Base-by-base conservation (phyloP, 1,139 yeast species). In the Yamadazyma atmosphaerica region DNA sequence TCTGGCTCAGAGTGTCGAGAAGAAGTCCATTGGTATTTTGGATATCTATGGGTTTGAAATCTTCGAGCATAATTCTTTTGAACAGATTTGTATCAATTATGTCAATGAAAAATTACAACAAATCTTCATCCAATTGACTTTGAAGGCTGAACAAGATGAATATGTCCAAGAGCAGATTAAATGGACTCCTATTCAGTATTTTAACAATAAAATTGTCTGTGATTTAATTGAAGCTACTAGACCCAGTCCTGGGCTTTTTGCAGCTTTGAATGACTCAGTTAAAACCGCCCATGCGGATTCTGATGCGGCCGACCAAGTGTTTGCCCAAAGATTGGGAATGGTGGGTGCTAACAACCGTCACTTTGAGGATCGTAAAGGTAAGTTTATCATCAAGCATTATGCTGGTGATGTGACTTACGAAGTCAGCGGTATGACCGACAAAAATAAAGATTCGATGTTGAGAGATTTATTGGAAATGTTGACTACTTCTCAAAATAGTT, bases 281-380 rank as follows among this genome's bases (percentile, higher is more conserved):
- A 97, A 97, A 35, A 94, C 98, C 13, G 98, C 98, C 0, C 98
- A 94, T 61, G 99, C 99, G 2, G 98, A 94, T 59, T 86, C 97
- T 1, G 78, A 73, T 41, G 98, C 98, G 10, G 98, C 98, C 0
- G 99, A 94, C 62, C 96, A 89, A 65, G 88, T 95, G 2, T 94
- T 94, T 63, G 86, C 94, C 25, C 96, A 89, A 71, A 78, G 98
- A 64, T 74, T 92, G 54, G 86, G 89, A 48, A 74, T 88, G 81
- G 86, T 94, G 42, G 77, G 77, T 16, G 72, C 90, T 3, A 66
- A 77, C 26, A 90, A 90, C 60, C 83, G 86, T 29, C 95, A 94
- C 62, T 89, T 94, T 55, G 97, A 90, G 56, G 80, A 87, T 52
- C 82, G 98, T 55, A 83, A 87, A 49, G 81, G 83, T 32, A 90